These are phyloP conservation scores for Scedosporium boydii DNA, from an alignment of 2,329 filamentous ascomycete species.

Conservation along the genomic window DNA sequence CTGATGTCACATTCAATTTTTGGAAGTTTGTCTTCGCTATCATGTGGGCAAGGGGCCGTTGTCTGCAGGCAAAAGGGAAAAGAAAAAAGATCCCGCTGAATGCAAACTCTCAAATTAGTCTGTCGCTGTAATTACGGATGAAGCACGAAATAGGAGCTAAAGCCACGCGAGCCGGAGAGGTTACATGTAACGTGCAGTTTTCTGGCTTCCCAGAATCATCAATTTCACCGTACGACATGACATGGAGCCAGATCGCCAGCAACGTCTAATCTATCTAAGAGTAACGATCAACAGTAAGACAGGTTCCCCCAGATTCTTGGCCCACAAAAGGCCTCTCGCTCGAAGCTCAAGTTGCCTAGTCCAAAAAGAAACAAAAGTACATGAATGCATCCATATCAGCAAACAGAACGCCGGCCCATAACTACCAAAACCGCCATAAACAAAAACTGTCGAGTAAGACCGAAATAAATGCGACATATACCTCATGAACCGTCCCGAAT, in stretches of 20 bases:
- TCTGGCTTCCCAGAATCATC: no score
- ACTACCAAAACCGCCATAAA: neutral
- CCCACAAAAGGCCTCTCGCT: neutral
- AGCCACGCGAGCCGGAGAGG: neutral
- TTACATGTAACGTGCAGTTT: no score
- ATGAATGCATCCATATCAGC: neutral
- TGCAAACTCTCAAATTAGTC: no score
- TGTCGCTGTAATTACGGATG: neutral
- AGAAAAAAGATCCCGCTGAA: neutral
- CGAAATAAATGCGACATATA: neutral
- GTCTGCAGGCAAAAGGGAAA: neutral
- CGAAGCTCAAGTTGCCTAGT: neutral
- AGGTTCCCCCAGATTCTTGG: neutral
- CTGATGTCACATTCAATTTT: neutral
- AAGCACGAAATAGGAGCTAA: neutral
- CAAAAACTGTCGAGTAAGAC: neutral
- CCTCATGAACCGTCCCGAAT: neutral
- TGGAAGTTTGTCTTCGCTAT: neutral
- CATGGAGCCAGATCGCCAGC: neutral
- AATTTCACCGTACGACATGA: no score
- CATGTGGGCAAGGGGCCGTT: neutral
- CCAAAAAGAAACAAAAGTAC: neutral
- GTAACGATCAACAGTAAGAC: neutral
- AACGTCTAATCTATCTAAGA: neutral
- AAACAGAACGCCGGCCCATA: neutral